phyloP scores from a whole-genome alignment of 768 basidiomycete genomes.

The Tricholoma furcatifolium region DNA sequence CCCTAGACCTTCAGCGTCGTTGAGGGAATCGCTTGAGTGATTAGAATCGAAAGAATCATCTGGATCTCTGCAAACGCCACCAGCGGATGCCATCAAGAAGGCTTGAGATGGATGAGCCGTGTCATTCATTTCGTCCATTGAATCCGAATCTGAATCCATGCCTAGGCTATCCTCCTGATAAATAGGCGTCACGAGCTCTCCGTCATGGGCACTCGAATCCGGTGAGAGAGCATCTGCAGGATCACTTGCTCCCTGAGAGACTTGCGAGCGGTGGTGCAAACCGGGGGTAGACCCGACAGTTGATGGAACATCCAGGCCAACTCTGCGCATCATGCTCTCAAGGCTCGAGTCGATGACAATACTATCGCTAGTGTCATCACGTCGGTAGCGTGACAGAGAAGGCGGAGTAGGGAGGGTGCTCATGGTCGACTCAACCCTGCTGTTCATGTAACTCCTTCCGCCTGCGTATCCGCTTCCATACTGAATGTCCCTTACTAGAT shows the following conservation, averaged over 20 bases:
- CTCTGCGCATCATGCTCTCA: conserved; percentile 68
- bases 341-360: conserved; percentile 55
- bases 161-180: conserved; percentile 27
- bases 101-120: conserved; percentile 68
- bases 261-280: conserved; percentile 31
- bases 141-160: conserved; percentile 59
- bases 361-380: conserved; percentile 45
- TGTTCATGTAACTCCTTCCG: conserved; percentile 26
- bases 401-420: conserved; percentile 71
- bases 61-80: conserved; percentile 30
- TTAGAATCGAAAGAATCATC: conserved; percentile 54
- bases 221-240: conserved; percentile 1
- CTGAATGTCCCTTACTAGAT: conserved; percentile 58
- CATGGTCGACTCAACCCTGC: conserved; percentile 57
- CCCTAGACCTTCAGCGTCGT: conserved; percentile 40
- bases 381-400: conserved; percentile 64
- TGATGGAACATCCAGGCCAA: conserved; percentile 45
- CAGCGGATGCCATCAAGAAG: conserved; percentile 59
- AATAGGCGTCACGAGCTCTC: conserved; percentile 9
- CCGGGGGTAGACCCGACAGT: conserved; percentile 20
- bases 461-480: conserved; percentile 31
- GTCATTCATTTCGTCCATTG: conserved; percentile 54
- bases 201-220: not conserved
- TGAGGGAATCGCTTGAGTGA: conserved; percentile 57
- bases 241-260: conserved; percentile 3